phyloP scores from a whole-genome alignment of 495 filamentous ascomycete genomes.

The Xylaria longipes region DNA sequence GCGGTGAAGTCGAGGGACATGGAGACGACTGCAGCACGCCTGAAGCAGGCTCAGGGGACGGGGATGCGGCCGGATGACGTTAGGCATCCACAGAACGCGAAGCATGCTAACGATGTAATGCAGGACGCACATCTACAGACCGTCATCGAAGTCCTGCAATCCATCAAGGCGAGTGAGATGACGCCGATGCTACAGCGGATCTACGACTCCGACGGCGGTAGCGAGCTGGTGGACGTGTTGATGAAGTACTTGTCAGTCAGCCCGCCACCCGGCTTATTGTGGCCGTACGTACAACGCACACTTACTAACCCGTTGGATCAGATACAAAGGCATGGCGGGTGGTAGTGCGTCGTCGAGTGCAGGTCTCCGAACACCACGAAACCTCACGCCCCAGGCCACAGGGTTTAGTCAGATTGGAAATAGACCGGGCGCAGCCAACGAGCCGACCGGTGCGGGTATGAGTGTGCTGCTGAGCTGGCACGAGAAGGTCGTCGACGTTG shows the following conservation, averaged over 20 bases:
- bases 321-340: slow-evolving; percentile 85
- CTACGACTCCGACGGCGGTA: slow-evolving; percentile 71
- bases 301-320: slow-evolving; percentile 32
- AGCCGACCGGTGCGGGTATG: slow-evolving; percentile 85
- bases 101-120: slow-evolving; percentile 37
- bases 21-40: not conserved
- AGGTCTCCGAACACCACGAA: slow-evolving; percentile 50
- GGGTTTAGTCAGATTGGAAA: slow-evolving; percentile 81
- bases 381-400: slow-evolving; percentile 77
- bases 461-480: slow-evolving; percentile 95
- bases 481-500: slow-evolving; percentile 91
- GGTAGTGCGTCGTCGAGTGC: slow-evolving; percentile 31
- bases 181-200: slow-evolving; percentile 79
- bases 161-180: slow-evolving; percentile 91
- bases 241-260: slow-evolving; percentile 76
- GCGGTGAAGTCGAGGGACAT: slow-evolving; percentile 18
- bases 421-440: slow-evolving; percentile 66
- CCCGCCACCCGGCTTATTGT: not conserved
- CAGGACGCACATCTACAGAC: slow-evolving; percentile 79
- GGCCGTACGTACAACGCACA: slow-evolving; percentile 2
- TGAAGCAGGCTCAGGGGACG: slow-evolving; percentile 18
- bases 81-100: slow-evolving; percentile 1
- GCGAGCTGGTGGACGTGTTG: slow-evolving; percentile 73
- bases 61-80: not conserved
- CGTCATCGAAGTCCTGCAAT: slow-evolving; percentile 86